phyloP scores from a whole-genome alignment of 306 rosid genomes.

The Pterocarpus santalinus region DNA sequence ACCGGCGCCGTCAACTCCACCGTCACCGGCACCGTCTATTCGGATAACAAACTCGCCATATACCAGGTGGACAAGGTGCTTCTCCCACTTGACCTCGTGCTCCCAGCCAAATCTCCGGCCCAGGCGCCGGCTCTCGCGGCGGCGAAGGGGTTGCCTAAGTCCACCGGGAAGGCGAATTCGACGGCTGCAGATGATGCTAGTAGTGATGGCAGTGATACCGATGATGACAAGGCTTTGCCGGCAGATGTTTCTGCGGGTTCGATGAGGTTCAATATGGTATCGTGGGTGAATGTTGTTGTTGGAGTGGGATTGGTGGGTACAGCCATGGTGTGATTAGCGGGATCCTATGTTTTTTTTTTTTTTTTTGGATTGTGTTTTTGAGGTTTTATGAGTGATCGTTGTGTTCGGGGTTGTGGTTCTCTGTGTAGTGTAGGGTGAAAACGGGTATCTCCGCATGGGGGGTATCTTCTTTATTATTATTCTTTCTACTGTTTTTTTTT shows the following conservation, averaged over 20 bases:
- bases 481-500: too few species aligned
- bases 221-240: slow-evolving; percentile 37
- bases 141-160: slow-evolving; percentile 43
- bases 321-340: slow-evolving; percentile 34
- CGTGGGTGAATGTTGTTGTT: slow-evolving; percentile 38
- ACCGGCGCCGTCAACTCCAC: slow-evolving; percentile 76
- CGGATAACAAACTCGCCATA: slow-evolving; percentile 63
- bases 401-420: not conserved
- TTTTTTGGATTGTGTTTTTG: not conserved
- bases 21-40: slow-evolving; percentile 64
- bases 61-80: slow-evolving; percentile 75
- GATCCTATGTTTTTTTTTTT: slow-evolving; percentile 19
- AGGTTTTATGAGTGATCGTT: slow-evolving; percentile 27
- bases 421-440: slow-evolving; percentile 27
- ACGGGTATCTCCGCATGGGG: not conserved
- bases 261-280: not conserved
- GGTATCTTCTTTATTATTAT: slow-evolving; percentile 10
- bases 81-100: slow-evolving; percentile 70
- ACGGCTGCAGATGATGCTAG: slow-evolving; percentile 30
- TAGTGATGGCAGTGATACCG: slow-evolving; percentile 30
- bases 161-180: slow-evolving; percentile 41
- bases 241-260: slow-evolving; percentile 29
- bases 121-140: slow-evolving; percentile 52
- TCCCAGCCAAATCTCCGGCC: slow-evolving; percentile 59
- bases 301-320: slow-evolving; percentile 46